Conservation (phyloP, 1,284 basidiomycete genomes). For the Papiliotrema laurentii region DNA sequence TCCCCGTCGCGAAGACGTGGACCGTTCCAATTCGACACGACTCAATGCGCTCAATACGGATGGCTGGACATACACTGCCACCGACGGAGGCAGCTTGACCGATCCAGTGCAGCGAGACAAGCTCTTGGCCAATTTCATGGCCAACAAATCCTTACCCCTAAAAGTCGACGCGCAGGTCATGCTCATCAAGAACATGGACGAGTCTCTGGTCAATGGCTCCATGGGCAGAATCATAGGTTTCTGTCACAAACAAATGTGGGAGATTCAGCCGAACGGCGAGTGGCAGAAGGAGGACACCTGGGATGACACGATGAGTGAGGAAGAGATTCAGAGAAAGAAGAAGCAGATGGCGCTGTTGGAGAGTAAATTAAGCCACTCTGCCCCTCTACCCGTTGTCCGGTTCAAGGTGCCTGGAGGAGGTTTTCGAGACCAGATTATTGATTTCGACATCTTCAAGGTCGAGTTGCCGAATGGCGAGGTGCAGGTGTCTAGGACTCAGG, state of each 20-base stretch:
- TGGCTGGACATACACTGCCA: constrained; percentile 52
- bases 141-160: constrained; percentile 57
- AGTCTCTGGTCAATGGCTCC: constrained; percentile 75
- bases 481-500: constrained; percentile 68
- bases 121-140: constrained; percentile 70
- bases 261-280: constrained; percentile 23
- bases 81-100: constrained; percentile 56
- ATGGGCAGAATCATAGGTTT: constrained; percentile 73
- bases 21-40: constrained; percentile 64
- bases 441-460: constrained; percentile 74
- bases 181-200: constrained; percentile 74
- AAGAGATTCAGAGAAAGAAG: constrained; percentile 44
- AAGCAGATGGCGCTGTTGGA: constrained; percentile 40
- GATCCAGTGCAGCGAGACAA: constrained; percentile 59
- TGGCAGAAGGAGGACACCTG: constrained; percentile 21
- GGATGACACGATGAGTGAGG: constrained; percentile 21
- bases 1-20: constrained; percentile 78
- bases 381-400: constrained; percentile 66
- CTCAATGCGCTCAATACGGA: constrained; percentile 52
- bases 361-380: constrained; percentile 25
- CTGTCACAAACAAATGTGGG: constrained; percentile 32
- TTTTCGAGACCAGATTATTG: constrained; percentile 57
- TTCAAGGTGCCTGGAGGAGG: constrained; percentile 63
- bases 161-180: constrained; percentile 62
- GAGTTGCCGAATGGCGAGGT: constrained; percentile 78